Conservation (phyloP, 2,329 filamentous ascomycete species). For the Neurospora sp. region DNA sequence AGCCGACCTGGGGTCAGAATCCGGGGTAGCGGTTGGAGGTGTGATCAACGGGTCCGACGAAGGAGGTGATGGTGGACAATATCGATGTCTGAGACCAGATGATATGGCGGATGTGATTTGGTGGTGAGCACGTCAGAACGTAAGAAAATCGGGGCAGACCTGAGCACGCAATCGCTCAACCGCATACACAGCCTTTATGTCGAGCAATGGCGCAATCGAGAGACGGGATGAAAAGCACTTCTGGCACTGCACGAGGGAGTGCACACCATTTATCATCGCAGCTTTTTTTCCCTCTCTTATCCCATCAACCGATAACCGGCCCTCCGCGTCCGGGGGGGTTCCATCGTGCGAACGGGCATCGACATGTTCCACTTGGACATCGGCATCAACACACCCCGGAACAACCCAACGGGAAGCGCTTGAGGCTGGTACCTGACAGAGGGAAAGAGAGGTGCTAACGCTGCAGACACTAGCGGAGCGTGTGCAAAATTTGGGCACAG, state of each 20-base stretch:
- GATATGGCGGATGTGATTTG: neutral
- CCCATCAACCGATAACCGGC: neutral
- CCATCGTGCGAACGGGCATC: neutral
- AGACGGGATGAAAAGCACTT: conserved; percentile 3
- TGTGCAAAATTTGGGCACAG: neutral
- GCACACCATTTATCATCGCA: neutral
- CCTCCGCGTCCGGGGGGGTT: neutral
- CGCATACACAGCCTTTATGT: conserved; percentile 2
- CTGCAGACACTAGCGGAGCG: neutral
- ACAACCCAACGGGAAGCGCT: neutral
- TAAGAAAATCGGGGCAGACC: conserved; percentile 3
- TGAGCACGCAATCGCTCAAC: conserved; percentile 7
- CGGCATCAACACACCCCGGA: neutral
- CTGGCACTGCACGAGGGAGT: neutral
- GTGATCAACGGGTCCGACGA: neutral
- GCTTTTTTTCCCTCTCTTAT: neutral
- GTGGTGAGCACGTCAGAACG: neutral
- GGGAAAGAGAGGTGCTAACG: neutral
- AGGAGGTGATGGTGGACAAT: neutral
- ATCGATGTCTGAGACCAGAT: neutral
- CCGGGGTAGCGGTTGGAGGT: neutral
- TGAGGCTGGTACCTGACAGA: neutral
- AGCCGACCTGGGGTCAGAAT: neutral
- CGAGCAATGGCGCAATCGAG: conserved; percentile 6
- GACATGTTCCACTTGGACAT: neutral